phyloP scores from a whole-genome alignment of 1,284 basidiomycete species.

The Fomitopsis schrenkii region DNA sequence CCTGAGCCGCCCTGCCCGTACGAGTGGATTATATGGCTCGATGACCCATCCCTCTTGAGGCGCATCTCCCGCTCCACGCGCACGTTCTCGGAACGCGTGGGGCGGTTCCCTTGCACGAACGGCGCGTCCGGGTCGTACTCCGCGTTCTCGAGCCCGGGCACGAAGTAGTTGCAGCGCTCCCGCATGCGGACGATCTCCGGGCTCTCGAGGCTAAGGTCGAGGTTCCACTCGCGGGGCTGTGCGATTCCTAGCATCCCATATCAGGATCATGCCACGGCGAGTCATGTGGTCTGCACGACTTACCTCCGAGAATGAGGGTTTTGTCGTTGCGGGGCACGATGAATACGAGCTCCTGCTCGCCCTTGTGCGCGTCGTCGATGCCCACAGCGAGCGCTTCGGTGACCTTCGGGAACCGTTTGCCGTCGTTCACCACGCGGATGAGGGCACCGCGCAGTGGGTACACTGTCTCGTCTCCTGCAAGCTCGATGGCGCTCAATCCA shows the following conservation, averaged over 20 bases:
- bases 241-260: background rate
- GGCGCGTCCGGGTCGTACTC: conserved; percentile 27
- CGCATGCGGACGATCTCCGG: conserved; percentile 33
- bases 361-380: conserved; percentile 22
- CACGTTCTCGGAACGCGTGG: conserved; percentile 29
- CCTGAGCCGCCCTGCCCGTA: conserved; percentile 31
- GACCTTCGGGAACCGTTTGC: conserved; percentile 31
- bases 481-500: conserved; percentile 28
- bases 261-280: background rate
- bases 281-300: conserved; percentile 10
- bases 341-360: conserved; percentile 28
- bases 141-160: conserved; percentile 29
- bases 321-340: conserved; percentile 32
- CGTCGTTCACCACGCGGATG: conserved; percentile 35
- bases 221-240: conserved; percentile 23
- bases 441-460: conserved; percentile 36
- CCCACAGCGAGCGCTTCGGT: conserved; percentile 29
- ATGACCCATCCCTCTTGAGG: conserved; percentile 2
- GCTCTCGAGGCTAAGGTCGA: conserved; percentile 30
- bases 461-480: conserved; percentile 29
- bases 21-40: conserved; percentile 30
- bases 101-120: conserved; percentile 32
- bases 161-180: conserved; percentile 29
- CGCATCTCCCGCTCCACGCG: conserved; percentile 30
- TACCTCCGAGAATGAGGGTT: conserved; percentile 28